Evolutionary conservation across 345 rosid genomes (phyloP), one percentile per base, ranked within the genome.

Genomic region (Limnanthes douglasii): DNA sequence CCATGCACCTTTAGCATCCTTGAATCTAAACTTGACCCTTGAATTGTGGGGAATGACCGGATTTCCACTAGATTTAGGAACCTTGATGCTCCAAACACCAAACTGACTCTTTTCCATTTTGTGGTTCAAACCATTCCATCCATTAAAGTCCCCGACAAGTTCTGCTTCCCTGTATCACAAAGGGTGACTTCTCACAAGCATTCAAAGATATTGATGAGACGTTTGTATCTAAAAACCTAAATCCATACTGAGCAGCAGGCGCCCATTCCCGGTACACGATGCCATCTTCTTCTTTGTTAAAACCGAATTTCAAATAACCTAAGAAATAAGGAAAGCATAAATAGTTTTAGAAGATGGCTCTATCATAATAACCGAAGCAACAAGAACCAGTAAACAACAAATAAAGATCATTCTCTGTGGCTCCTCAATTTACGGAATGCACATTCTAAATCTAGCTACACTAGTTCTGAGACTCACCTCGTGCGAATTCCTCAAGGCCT

Each of bases 241-340:
- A 51, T 6, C 56, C 85, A 54, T 54, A 79, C 93, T 52, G 60
- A 18, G 93, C 93, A 44, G 93, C 75, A 45, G 93, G 93, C 15
- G 93, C 93, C 93, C 85, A 79, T 56, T 79, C 93, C 17, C 64
- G 68, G 51, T 72, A 79, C 55, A 69, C 65, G 59, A 75, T 69
- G 45, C 59, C 40, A 34, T 41, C 75, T 4, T 57, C 75, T 66
- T 74, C 73, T 45, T 71, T 63, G 56, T 66, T 75, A 32, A 79
- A 62, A 46, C 93, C 93, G 57, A 74, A 75, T 56, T 56, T 61
- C 38, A 66, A 46, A 54, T 79, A 75, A 50, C 93, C 92, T 78
- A 64, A 42, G 37, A 34, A 28, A 54, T 20, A 28, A 9, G 32
- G 23, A 34, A 57, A 31, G 45, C 21, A 38, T 31, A 19, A 2